phyloP scores from a whole-genome alignment of 148 eudicot genomes.

The Cornus controversa region DNA sequence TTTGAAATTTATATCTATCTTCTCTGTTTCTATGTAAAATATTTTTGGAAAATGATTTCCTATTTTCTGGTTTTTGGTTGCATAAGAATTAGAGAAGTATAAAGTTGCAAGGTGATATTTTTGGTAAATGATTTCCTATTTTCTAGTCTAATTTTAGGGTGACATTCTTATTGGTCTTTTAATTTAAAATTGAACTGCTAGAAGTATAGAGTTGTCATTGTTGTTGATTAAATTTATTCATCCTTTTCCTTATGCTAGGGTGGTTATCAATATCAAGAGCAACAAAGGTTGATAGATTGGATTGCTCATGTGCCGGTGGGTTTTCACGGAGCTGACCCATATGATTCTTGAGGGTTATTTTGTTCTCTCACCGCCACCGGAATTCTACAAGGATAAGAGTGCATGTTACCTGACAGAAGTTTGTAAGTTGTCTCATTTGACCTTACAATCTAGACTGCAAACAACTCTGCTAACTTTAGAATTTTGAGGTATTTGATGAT shows the following conservation, averaged over 20 bases:
- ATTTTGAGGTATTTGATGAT: not conserved
- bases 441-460: not conserved
- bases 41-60: too few relatives aligned
- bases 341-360: conserved; percentile 84
- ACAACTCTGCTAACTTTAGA: not conserved
- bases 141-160: too few relatives aligned
- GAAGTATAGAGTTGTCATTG: not conserved
- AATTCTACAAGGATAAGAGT: conserved; percentile 63
- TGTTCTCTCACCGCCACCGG: conserved; percentile 76
- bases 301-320: conserved; percentile 94
- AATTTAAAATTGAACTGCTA: not conserved
- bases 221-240: too few relatives aligned
- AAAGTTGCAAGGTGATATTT: too few relatives aligned
- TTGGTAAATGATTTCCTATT: too few relatives aligned
- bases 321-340: conserved; percentile 82
- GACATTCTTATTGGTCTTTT: too few relatives aligned
- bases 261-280: conserved; percentile 44
- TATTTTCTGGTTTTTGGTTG: too few relatives aligned
- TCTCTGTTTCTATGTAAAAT: too few relatives aligned
- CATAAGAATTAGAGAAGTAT: too few relatives aligned
- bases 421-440: conserved; percentile 46
- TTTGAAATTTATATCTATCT: too few relatives aligned
- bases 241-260: conserved; percentile 37
- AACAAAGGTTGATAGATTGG: conserved; percentile 54
- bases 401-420: conserved; percentile 78